Evolutionary conservation across 2,329 filamentous ascomycete species (phyloP), one percentile per base, ranked within the genome.

Genomic region (Ascochyta viciae-villosae): DNA sequence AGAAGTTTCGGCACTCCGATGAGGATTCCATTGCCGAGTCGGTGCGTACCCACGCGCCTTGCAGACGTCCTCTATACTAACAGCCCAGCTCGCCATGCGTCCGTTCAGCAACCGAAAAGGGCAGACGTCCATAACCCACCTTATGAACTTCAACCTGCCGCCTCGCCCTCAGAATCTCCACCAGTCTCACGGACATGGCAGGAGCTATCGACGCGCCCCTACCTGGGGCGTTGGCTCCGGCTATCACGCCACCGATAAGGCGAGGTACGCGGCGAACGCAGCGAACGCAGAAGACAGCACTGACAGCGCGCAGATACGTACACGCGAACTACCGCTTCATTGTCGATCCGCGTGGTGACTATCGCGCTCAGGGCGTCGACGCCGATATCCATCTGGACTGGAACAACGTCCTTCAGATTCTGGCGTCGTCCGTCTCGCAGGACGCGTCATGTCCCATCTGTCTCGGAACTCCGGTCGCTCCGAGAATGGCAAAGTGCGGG

Each of bases 241-340:
- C 24, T 91, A 96, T 75, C 92, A 97, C 76, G 87, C 91, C 13
- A 86, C 88, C 39, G 95, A 99, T 76, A 98, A 98, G 79, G 90
- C 93, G 54, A 88, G 90, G 82, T 94, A 84, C 49, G 65, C 60
- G 19, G 29, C 29, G 12, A 15, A 15, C 29, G 9, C 27, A 10
- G 3, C 27, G 8, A 29, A 10, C 27, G 9, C 8, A 29, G 1
- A 38, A 26, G n/a, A 3, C 40, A n/a, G 10, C 15, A 40, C 58
- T 66, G 37, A 64, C 47, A 31, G 9, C 8, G 16, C 10, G 1
- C 34, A 89, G 89, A 80, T 92, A 91, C 65, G 88, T 99, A 15
- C 93, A 99, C 75, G 92, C 95, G 62, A 99, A 99, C 76, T 99
- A 99, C 74, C 89, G 95, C 52, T 99, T 99, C 74, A 89, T 99